These are phyloP conservation scores for Crithidia mellificae DNA, from an alignment of 208 protist genomes.

Conservation along the genomic window DNA sequence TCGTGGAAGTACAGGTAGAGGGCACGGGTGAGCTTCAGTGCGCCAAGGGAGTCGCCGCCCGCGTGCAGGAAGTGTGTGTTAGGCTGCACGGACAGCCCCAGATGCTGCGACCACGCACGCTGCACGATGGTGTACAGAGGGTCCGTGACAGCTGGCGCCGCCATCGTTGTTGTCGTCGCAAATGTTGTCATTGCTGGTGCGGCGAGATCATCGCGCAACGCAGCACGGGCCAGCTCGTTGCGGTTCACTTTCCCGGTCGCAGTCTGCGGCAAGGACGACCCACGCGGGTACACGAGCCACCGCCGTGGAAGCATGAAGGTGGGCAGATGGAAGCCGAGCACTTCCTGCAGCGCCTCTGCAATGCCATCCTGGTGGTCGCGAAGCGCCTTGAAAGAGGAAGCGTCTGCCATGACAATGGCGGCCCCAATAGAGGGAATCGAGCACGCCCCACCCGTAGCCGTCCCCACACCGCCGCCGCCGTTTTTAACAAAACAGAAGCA, in stretches of 20 bases:
- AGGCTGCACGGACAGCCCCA: slow-evolving; percentile 32
- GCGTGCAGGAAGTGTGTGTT: slow-evolving; percentile 57
- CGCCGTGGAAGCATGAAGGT: slow-evolving; percentile 39
- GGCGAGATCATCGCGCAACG: not conserved
- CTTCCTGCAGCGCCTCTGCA: slow-evolving; percentile 24
- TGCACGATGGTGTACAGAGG: slow-evolving; percentile 20
- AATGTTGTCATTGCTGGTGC: not conserved
- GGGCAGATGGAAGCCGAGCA: slow-evolving; percentile 38
- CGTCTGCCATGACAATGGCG: slow-evolving; percentile 27
- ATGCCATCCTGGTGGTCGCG: slow-evolving; percentile 9
- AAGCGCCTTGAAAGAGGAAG: not conserved
- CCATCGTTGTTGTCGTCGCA: not conserved
- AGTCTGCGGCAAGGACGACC: slow-evolving; percentile 37
- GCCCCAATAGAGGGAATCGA: slow-evolving; percentile 19
- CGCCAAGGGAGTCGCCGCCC: slow-evolving; percentile 68
- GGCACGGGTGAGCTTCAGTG: slow-evolving; percentile 52
- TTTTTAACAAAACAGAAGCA: slow-evolving; percentile 48
- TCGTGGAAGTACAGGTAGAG: slow-evolving; percentile 44
- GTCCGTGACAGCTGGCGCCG: not conserved
- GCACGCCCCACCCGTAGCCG: no score
- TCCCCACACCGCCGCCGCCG: not conserved
- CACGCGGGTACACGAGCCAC: slow-evolving; percentile 33
- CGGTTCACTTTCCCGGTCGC: slow-evolving; percentile 51
- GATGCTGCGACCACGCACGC: slow-evolving; percentile 28
- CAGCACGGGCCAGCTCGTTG: slow-evolving; percentile 10